Conservation (phyloP, 495 filamentous ascomycete species). For the Trichoderma parareesei region DNA sequence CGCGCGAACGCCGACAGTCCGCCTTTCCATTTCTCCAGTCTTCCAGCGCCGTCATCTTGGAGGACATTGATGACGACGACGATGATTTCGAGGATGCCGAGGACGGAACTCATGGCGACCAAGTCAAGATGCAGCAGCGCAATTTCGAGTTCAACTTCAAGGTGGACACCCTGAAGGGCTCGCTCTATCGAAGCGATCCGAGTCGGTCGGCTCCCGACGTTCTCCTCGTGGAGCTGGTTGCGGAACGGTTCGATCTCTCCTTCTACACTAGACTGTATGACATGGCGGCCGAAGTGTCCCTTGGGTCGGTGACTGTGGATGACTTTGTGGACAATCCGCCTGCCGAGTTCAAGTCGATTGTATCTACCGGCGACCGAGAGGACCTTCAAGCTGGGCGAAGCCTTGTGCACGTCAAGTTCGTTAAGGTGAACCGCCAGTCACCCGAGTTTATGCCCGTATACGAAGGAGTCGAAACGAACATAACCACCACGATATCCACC, state of each 20-base stretch:
- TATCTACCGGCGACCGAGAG: slow-evolving; percentile 78
- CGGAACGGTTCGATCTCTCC: slow-evolving; percentile 78
- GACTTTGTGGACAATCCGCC: slow-evolving; percentile 86
- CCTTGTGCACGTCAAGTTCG: slow-evolving; percentile 79
- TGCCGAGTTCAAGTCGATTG: slow-evolving; percentile 91
- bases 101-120: slow-evolving; percentile 49
- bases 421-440: slow-evolving; percentile 81
- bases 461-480: slow-evolving; percentile 85
- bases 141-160: slow-evolving; percentile 95
- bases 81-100: slow-evolving; percentile 53
- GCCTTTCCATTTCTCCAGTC: slow-evolving; percentile 47
- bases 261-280: slow-evolving; percentile 84
- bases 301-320: slow-evolving; percentile 83
- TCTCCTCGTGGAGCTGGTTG: slow-evolving; percentile 81
- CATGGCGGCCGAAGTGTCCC: slow-evolving; percentile 80
- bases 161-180: slow-evolving; percentile 86
- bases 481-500: slow-evolving; percentile 86
- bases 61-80: slow-evolving; percentile 60
- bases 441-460: slow-evolving; percentile 88
- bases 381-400: slow-evolving; percentile 59
- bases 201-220: slow-evolving; percentile 69
- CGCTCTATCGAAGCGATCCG: slow-evolving; percentile 78
- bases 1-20: slow-evolving; percentile 25
- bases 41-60: slow-evolving; percentile 67
- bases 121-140: slow-evolving; percentile 71